Percentiles rank a stretch among this genome's conserved stretches.
phyloP scores from a whole-genome alignment of 352 stramenopile species.

The Globisporangium viniferum region DNA sequence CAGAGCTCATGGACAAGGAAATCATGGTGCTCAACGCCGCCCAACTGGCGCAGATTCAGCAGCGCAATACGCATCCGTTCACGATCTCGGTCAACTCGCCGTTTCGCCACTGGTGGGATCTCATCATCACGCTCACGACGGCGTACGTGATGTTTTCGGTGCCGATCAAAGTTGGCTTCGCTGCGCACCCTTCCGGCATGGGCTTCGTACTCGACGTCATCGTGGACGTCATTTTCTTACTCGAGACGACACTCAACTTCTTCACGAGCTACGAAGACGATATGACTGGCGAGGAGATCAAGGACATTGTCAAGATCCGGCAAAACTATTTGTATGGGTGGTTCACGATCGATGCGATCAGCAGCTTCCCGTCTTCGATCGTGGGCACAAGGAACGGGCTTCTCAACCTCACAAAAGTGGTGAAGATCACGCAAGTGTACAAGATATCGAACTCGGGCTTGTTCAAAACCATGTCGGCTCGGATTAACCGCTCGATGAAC shows the following conservation, averaged over 20 bases:
- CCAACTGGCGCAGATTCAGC: constrained; percentile 56
- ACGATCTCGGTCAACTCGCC: constrained; percentile 61
- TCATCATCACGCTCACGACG: constrained; percentile 46
- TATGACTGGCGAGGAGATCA: constrained; percentile 56
- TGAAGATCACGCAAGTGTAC: constrained; percentile 54
- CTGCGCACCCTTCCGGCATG: constrained; percentile 25
- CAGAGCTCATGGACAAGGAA: constrained; percentile 55
- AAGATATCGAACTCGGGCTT: constrained; percentile 54
- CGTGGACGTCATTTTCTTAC: constrained; percentile 54
- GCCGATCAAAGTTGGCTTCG: constrained; percentile 56
- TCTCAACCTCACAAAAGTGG: constrained; percentile 45
- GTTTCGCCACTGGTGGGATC: constrained; percentile 62
- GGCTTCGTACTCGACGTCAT: constrained; percentile 41
- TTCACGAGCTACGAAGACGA: constrained; percentile 68
- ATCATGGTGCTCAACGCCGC: constrained; percentile 59
- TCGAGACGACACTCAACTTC: constrained; percentile 58
- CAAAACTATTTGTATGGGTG: constrained; percentile 53
- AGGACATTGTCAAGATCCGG: constrained; percentile 51
- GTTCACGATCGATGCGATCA: constrained; percentile 52
- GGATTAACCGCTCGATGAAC: constrained; percentile 67
- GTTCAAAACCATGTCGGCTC: constrained; percentile 28
- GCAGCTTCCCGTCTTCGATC: constrained; percentile 48
- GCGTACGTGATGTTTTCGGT: constrained; percentile 54
- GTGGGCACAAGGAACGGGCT: constrained; percentile 27
- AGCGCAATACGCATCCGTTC: constrained; percentile 41